Conservation (phyloP, 1,284 basidiomycete genomes). For the Moesziomyces globuligerus region DNA sequence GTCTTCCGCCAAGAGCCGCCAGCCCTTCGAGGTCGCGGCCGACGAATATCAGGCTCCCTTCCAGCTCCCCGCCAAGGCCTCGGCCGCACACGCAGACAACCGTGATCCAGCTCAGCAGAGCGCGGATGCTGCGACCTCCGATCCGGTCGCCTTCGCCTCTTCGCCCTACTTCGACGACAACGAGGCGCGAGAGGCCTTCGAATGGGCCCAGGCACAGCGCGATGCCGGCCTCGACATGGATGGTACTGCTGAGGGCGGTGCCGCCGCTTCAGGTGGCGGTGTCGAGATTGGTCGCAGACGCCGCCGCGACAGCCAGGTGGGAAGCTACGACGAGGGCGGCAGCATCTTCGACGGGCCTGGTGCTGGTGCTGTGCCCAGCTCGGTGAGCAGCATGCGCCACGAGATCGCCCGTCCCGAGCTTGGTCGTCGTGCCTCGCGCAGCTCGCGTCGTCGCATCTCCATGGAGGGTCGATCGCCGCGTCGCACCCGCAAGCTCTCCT, state of each 20-base stretch:
- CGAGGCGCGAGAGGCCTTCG: constrained; percentile 57
- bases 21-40: constrained; percentile 52
- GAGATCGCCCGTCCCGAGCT: constrained; percentile 54
- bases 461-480: constrained; percentile 51
- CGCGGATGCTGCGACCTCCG: neutral
- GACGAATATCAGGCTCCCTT: constrained; percentile 65
- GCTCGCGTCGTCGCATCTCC: constrained; percentile 57
- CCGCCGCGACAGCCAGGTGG: constrained; percentile 63
- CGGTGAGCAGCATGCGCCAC: constrained; percentile 56
- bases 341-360: constrained; percentile 65
- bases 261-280: neutral
- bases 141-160: constrained; percentile 29
- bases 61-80: constrained; percentile 32
- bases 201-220: constrained; percentile 45
- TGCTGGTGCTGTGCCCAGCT: constrained; percentile 63
- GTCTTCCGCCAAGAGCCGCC: constrained; percentile 26
- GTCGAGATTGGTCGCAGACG: constrained; percentile 37
- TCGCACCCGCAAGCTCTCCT: constrained; percentile 38
- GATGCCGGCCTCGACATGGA: constrained; percentile 13
- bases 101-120: neutral
- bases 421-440: constrained; percentile 43
- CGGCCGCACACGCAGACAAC: neutral
- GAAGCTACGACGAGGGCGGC: constrained; percentile 61
- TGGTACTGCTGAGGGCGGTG: neutral
- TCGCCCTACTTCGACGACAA: constrained; percentile 65